Base-by-base conservation (phyloP, 257 asterid genomes). In the Rehmannia glutinosa region DNA sequence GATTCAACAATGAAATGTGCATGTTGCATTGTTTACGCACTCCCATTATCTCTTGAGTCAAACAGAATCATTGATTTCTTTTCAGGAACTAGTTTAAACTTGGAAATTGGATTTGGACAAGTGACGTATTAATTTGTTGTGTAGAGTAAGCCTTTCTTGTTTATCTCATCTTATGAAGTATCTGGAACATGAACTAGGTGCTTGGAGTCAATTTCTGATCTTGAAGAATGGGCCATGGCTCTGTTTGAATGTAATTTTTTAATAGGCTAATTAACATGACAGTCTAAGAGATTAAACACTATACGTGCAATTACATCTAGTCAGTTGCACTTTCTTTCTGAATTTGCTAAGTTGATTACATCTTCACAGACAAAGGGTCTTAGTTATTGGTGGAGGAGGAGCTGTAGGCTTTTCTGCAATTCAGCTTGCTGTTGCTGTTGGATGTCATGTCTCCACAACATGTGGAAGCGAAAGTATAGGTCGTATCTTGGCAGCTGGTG, bases 361-460 rank as follows among this genome's bases (percentile, higher is more conserved):
- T 72, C 30, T 25, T 72, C 47, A 30, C 81, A 94, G 99, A 66
- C 96, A 94, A 75, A 81, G 91, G 74, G 84, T 94, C 49, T 79
- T 94, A 70, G 87, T 94, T 76, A 64, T 94, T 52, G 98, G 99
- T 51, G 99, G 99, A 54, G 99, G 97, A 38, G 99, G 97, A 57
- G 96, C 99, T 54, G 98, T 94, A 62, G 99, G 99, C 35, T 93
- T 94, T 76, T 94, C 89, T 9, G 99, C 99, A 62, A 74, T 91
- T 76, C 99, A 94, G 91, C 87, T 94, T 41, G 84, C 99, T 9
- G 96, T 88, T 13, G 92, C 97, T 78, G 84, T 78, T 13, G 97
- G 97, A 47, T 94, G 97, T 76, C 95, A 87, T 73, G 97, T 94
- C 62, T 80, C 95, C 58, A 81, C 97, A 20, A 88, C 97, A 11